Base-by-base conservation (phyloP, 2,329 filamentous ascomycete species). In the Cladosporium oxysporum region DNA sequence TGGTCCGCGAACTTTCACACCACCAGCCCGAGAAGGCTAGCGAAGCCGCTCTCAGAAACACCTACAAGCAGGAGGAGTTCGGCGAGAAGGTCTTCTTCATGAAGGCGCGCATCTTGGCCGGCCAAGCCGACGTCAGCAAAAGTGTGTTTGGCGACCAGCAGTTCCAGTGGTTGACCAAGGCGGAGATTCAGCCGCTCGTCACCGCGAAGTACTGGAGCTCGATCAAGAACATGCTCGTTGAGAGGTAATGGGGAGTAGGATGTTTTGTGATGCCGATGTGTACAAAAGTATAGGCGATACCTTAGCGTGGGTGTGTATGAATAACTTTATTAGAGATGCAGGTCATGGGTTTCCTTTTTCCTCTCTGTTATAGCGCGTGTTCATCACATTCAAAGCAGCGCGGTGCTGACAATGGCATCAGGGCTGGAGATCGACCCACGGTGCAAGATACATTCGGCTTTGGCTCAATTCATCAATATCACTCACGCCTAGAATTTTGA, bases 21-120 rank as follows among this genome's bases (percentile, higher is more conserved):
- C 37, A 65, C 41, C 41, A 66, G n/a, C 60, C 65, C 18, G 53
- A 59, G 12, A 52, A 58, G 21, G 60, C 47, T 31, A 47, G 41
- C 41, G 41, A 47, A 3, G 55, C 52, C 28, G 28, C 29, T 29
- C 63, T 73, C 5, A 71, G 73, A 28, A 67, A 66, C 44, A 74
- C 74, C 3, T 72, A 73, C 21, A 69, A 60, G 28, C 66, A 64
- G 10, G 75, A 82, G 70, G 79, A 84, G 64, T 80, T 84, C 65
- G 92, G 91, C 63, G 86, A 90, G 75, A 97, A 97, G 85, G 89
- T 89, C 2, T 99, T 99, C 80, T 97, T 96, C 85, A 87, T 98
- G 83, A 98, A 98, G 84, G 91, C 88, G 60, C 88, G 95, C 69
- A 98, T 99, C 78, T 92, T 98, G 91, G 92, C 93, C 37, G 95